Conservation (phyloP, 106 monocot species). For the Dactylorhiza incarnata region DNA sequence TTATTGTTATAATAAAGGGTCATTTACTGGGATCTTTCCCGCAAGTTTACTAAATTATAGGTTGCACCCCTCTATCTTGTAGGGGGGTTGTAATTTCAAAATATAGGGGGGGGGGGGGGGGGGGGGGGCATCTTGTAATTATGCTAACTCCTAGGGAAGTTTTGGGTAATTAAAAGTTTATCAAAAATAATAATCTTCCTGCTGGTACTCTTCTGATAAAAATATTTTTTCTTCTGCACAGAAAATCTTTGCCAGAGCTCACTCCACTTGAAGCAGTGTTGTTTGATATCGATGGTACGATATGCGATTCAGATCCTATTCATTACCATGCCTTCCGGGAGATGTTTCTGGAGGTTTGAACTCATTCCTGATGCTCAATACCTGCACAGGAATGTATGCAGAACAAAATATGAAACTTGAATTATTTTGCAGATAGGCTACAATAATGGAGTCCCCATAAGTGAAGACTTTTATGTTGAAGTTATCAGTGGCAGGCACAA, state of each 20-base stretch:
- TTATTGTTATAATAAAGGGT: no score
- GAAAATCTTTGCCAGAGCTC: conserved; percentile 19
- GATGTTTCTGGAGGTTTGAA: conserved; percentile 46
- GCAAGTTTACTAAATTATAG: no score
- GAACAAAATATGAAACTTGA: not conserved
- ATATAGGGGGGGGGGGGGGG: no score
- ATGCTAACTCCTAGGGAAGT: no score
- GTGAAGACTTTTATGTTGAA: conserved; percentile 43
- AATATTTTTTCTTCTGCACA: not conserved
- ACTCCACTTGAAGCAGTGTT: conserved; percentile 47
- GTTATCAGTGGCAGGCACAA: conserved; percentile 55
- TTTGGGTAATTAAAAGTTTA: no score
- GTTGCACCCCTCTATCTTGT: no score
- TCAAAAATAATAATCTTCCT: no score
- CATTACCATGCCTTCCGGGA: conserved; percentile 54
- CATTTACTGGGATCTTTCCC: no score
- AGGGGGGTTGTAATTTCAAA: no score
- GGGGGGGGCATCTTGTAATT: no score
- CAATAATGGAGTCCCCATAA: conserved; percentile 57
- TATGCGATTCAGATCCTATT: conserved; percentile 60
- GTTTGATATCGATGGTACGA: conserved; percentile 57
- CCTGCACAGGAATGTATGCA: not conserved
- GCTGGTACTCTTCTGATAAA: no score
- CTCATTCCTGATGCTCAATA: not conserved
- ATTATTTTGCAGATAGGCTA: conserved; percentile 36